These are phyloP conservation scores for Candida pseudofarinosa DNA, from an alignment of 805 yeast genomes.

Conservation along the genomic window DNA sequence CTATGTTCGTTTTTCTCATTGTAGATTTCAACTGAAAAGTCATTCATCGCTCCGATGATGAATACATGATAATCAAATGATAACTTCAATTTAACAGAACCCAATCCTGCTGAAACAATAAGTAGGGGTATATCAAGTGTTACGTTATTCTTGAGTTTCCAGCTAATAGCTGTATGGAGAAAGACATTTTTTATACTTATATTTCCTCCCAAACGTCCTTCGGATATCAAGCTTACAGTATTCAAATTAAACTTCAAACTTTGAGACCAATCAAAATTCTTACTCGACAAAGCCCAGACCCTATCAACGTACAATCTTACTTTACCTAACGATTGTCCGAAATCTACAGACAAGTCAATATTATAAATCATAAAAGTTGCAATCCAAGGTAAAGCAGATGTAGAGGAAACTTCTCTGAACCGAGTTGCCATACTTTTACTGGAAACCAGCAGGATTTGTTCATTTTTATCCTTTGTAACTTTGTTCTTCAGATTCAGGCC, in stretches of 20 bases:
- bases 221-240: slow-evolving; percentile 46
- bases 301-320: slow-evolving; percentile 51
- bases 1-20: slow-evolving; percentile 59
- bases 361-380: slow-evolving; percentile 53
- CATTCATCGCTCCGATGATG: slow-evolving; percentile 52
- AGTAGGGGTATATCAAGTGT: slow-evolving; percentile 62
- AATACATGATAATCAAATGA: slow-evolving; percentile 87
- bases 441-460: slow-evolving; percentile 15
- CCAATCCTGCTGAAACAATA: slow-evolving; percentile 54
- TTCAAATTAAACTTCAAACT: slow-evolving; percentile 60
- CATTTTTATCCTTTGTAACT: not conserved
- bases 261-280: slow-evolving; percentile 67
- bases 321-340: slow-evolving; percentile 82
- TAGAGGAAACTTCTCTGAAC: slow-evolving; percentile 54
- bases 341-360: slow-evolving; percentile 56
- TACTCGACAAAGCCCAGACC: slow-evolving; percentile 67
- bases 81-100: slow-evolving; percentile 51
- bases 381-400: slow-evolving; percentile 73
- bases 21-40: slow-evolving; percentile 51
- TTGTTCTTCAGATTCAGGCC: not conserved
- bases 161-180: slow-evolving; percentile 63
- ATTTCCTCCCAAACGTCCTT: slow-evolving; percentile 79
- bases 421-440: slow-evolving; percentile 41
- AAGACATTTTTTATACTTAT: slow-evolving; percentile 47
- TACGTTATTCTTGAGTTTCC: slow-evolving; percentile 49